phyloP scores from a whole-genome alignment of 1,284 basidiomycete species.

The Malassezia equina region DNA sequence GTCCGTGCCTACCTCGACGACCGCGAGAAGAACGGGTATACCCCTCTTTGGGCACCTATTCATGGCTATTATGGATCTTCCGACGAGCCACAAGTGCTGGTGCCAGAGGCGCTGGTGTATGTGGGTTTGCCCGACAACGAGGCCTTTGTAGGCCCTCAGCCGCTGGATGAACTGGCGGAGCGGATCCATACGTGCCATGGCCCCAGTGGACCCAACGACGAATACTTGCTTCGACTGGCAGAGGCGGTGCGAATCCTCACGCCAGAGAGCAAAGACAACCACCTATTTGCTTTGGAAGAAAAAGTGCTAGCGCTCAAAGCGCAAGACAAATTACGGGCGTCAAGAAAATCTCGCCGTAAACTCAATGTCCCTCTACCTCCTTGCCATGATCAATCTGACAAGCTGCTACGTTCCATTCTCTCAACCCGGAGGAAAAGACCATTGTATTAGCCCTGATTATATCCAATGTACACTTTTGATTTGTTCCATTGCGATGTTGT shows the following conservation, averaged over 20 bases:
- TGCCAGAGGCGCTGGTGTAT: conserved; percentile 58
- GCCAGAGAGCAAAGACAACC: conserved; percentile 63
- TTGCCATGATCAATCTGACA: not conserved
- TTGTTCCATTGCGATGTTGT: too few species aligned
- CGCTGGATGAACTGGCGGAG: conserved; percentile 59
- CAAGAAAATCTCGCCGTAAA: not conserved
- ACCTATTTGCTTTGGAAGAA: conserved; percentile 66
- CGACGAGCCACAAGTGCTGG: conserved; percentile 49
- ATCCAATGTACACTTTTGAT: too few species aligned
- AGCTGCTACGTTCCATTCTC: not conserved
- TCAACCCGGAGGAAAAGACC: not conserved
- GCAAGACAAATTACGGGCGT: conserved; percentile 2
- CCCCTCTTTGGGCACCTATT: conserved; percentile 26
- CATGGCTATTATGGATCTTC: not conserved
- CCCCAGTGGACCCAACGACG: conserved; percentile 72
- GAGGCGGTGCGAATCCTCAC: conserved; percentile 61
- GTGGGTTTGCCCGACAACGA: conserved; percentile 67
- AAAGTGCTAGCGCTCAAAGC: conserved; percentile 23
- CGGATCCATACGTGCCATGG: conserved; percentile 65
- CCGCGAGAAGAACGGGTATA: conserved; percentile 61
- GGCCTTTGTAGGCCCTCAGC: conserved; percentile 71
- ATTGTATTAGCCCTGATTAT: too few species aligned
- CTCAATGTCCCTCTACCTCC: not conserved
- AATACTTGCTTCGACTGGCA: conserved; percentile 67
- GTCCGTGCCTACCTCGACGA: conserved; percentile 73